Evolutionary conservation across 2,329 filamentous ascomycete species (phyloP).

Genomic region (Helotiales sp.): DNA sequence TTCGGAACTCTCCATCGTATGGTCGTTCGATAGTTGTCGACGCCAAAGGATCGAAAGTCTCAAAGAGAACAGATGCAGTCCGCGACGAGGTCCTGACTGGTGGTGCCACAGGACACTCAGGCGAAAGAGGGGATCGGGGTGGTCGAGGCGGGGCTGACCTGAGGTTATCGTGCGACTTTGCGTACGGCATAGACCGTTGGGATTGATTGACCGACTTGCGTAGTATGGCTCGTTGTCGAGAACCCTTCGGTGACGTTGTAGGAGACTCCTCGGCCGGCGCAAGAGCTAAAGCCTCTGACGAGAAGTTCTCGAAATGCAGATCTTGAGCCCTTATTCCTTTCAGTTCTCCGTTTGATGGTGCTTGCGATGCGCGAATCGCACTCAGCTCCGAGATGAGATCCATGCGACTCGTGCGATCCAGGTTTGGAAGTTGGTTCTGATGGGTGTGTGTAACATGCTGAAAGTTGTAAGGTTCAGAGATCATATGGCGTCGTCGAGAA

Average conservation of each 20-base stretch:
- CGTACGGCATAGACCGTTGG: constrained; percentile 17
- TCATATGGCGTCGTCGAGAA: constrained; percentile 34
- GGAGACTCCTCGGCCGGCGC: constrained; percentile 18
- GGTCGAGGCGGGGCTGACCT: constrained; percentile 47
- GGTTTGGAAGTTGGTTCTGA: constrained; percentile 46
- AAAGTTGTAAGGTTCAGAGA: constrained; percentile 67
- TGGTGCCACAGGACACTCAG: constrained; percentile 43
- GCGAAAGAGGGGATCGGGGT: constrained; percentile 46
- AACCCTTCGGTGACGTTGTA: constrained; percentile 11
- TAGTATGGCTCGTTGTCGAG: constrained; percentile 17
- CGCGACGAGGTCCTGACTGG: constrained; percentile 59
- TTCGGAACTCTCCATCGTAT: constrained; percentile 45
- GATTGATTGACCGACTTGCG: constrained; percentile 23
- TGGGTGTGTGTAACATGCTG: constrained; percentile 62
- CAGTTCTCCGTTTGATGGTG: constrained; percentile 38
- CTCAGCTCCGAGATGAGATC: constrained; percentile 47
- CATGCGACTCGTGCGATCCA: constrained; percentile 42
- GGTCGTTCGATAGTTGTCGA: constrained; percentile 43
- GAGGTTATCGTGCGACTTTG: constrained; percentile 45
- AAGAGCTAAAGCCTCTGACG: constrained; percentile 42
- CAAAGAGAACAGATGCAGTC: constrained; percentile 44
- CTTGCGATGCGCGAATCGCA: constrained; percentile 40
- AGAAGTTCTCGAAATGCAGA: constrained; percentile 49
- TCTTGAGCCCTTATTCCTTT: constrained; percentile 43
- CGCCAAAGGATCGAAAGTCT: constrained; percentile 42